Evolutionary conservation across 2,329 filamentous ascomycete genomes (phyloP), one percentile per base, ranked within the genome.

Genomic region (Penicillium paneum): DNA sequence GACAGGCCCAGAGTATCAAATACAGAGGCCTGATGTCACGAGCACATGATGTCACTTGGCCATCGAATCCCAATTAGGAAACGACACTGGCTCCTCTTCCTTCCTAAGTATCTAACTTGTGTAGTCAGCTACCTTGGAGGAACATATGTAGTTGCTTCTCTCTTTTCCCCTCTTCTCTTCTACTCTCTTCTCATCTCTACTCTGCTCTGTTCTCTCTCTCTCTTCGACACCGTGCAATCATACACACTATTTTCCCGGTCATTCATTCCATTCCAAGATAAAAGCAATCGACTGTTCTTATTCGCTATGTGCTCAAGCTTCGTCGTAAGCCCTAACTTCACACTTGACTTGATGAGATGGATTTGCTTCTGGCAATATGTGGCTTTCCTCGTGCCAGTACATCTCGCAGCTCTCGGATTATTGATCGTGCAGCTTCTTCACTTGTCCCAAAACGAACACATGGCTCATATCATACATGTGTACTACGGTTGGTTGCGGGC

Each of bases 11-110:
- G 13, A 26, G 21, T 26, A 34, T 31, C 47, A 49, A 34, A 49
- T 42, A 41, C 36, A 15, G 35, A 47, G 40, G 51, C 11, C 32
- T 31, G 38, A 49, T 49, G 45, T 48, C 50, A 48, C 48, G 26
- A 13, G 31, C 8, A 19, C n/a, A 38, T 41, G 26, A 55, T 49
- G 38, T 49, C 39, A 52, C 21, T 38, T 32, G 21, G 3, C 11
- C 13, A 32, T 24, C 17, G 15, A 43, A 34, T 32, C 47, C 28
- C 28, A 42, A 42, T 34, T 49, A 34, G 36, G 36, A 34, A 49
- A 42, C n/a, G 3, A 26, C 47, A 8, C 5, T 21, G 13, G 21
- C 17, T 5, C 24, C 34, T 29, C 2, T 24, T 24, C 21, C 21
- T 24, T 24, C 21, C 21, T 24, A n/a, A n/a, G n/a, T n/a, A 4